phyloP scores from a whole-genome alignment of 2,329 filamentous ascomycete genomes.

The Cercospora janseana region DNA sequence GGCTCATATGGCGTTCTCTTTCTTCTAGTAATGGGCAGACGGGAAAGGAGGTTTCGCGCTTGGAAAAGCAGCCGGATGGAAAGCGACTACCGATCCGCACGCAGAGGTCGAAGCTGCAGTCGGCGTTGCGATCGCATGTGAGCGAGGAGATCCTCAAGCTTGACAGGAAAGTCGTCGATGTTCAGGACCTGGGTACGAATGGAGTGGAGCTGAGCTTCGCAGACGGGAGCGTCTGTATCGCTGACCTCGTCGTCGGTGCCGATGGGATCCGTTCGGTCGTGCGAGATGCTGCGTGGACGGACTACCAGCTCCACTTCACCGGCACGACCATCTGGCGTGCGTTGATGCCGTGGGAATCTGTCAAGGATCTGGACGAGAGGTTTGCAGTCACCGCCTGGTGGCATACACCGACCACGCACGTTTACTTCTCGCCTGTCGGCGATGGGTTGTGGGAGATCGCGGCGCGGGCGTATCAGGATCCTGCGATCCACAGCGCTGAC shows the following conservation, averaged over 20 bases:
- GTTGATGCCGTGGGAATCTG: slow-evolving; percentile 39
- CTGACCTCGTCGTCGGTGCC: slow-evolving; percentile 44
- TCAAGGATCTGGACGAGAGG: slow-evolving; percentile 36
- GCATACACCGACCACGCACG: slow-evolving; percentile 45
- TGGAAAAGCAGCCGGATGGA: slow-evolving; percentile 7
- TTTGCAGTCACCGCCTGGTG: slow-evolving; percentile 46
- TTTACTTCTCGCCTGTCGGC: slow-evolving; percentile 46
- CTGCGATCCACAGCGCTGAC: slow-evolving; percentile 12
- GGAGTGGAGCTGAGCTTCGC: slow-evolving; percentile 48
- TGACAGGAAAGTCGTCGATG: slow-evolving; percentile 44
- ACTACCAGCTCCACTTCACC: slow-evolving; percentile 49
- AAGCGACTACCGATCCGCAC: slow-evolving; percentile 19
- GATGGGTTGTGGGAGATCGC: slow-evolving; percentile 26
- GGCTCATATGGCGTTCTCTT: too few species aligned
- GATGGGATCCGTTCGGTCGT: slow-evolving; percentile 55
- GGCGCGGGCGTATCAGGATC: slow-evolving; percentile 23
- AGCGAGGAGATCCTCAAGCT: slow-evolving; percentile 46
- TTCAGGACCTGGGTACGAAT: slow-evolving; percentile 41
- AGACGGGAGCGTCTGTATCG: slow-evolving; percentile 36
- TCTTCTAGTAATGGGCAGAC: slow-evolving; percentile 20
- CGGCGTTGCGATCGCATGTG: slow-evolving; percentile 50
- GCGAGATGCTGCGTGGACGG: slow-evolving; percentile 43
- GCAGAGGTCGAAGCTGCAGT: slow-evolving; percentile 45
- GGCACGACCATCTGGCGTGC: slow-evolving; percentile 52
- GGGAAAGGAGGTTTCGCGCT: slow-evolving; percentile 19